Evolutionary conservation across 2,329 filamentous ascomycete species (phyloP).

Genomic region (Fusarium subtropicale): DNA sequence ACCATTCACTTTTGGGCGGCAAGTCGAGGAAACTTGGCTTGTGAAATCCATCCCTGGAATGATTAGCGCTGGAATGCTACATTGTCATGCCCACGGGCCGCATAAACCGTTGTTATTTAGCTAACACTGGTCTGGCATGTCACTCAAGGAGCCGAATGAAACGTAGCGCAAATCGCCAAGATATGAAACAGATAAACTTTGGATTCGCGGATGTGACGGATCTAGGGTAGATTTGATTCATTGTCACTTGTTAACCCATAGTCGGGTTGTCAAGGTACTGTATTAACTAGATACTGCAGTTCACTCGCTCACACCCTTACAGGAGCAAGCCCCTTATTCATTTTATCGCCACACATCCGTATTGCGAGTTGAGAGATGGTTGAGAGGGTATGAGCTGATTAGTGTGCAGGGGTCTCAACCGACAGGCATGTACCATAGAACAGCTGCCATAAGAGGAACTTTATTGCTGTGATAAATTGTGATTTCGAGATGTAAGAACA

Average conservation of each 20-base stretch:
- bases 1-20: background rate
- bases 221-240: slow-evolving; percentile 14
- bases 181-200: slow-evolving; percentile 9
- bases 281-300: background rate
- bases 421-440: background rate
- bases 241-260: slow-evolving; percentile 13
- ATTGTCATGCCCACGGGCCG: background rate
- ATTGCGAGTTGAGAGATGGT: background rate
- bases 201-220: slow-evolving; percentile 26
- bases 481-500: too few species aligned
- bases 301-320: background rate
- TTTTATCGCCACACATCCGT: slow-evolving; percentile 8
- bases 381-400: slow-evolving; percentile 34
- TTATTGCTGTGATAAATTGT: too few species aligned
- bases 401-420: background rate
- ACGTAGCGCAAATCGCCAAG: slow-evolving; percentile 14
- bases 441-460: too few species aligned
- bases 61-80: background rate
- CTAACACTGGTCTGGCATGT: background rate
- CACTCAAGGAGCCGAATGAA: slow-evolving; percentile 23
- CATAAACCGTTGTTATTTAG: background rate
- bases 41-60: background rate
- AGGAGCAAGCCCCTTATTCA: slow-evolving; percentile 1
- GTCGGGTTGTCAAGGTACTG: background rate
- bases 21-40: background rate